Percentiles rank a stretch among this genome's conserved stretches.
These are phyloP conservation scores for Mortierella sp. DNA, from an alignment of 371 early-diverging fungal species.

Conservation along the genomic window DNA sequence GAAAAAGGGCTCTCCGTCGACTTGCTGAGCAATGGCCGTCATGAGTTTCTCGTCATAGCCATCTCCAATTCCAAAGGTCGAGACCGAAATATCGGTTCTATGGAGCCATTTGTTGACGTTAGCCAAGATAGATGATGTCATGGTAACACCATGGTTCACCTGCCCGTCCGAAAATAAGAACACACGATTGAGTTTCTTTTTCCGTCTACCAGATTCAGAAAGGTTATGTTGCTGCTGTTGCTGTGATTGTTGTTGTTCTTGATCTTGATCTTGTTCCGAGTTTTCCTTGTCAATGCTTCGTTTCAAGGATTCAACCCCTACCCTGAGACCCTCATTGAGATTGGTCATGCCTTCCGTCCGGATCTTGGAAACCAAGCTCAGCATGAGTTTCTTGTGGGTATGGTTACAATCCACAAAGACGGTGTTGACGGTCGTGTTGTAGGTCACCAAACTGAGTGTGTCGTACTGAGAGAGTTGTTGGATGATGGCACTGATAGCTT, in stretches of 20 bases:
- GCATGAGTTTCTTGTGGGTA: conserved; percentile 25
- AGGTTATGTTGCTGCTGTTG: no score
- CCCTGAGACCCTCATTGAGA: conserved; percentile 20
- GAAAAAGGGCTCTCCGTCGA: conserved; percentile 30
- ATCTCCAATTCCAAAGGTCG: conserved; percentile 43
- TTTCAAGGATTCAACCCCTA: conserved; percentile 23
- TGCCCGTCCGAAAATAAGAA: conserved; percentile 38
- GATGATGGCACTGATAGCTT: conserved; percentile 28
- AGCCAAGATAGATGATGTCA: conserved; percentile 9
- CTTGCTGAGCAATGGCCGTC: conserved; percentile 30
- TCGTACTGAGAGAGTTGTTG: conserved; percentile 21
- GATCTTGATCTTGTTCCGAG: not conserved
- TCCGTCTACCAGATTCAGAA: conserved; percentile 5
- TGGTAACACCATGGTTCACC: conserved; percentile 27
- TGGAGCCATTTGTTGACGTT: conserved; percentile 19
- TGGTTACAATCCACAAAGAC: conserved; percentile 39
- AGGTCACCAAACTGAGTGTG: conserved; percentile 35
- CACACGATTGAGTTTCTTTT: conserved; percentile 31
- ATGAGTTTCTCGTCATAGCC: conserved; percentile 41
- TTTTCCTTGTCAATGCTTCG: conserved; percentile 24
- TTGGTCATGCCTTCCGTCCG: conserved; percentile 15
- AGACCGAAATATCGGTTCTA: conserved; percentile 24
- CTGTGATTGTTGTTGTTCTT: not conserved
- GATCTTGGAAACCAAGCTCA: conserved; percentile 18
- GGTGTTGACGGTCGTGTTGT: conserved; percentile 13